Evolutionary conservation across 768 basidiomycete genomes (phyloP).

Genomic region (Rhizopogon roseolus): DNA sequence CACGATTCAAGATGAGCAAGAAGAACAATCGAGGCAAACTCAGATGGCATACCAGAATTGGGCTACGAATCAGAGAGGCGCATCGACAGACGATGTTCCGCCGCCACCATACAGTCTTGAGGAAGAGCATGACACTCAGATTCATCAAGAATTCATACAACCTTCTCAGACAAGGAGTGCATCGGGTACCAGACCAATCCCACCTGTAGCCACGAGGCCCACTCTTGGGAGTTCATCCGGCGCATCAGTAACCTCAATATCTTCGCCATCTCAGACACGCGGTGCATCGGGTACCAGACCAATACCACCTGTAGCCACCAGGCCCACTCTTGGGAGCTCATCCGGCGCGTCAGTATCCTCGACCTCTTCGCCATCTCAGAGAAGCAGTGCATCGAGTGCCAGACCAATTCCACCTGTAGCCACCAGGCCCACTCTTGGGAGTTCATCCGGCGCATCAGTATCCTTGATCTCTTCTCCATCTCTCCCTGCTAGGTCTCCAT

Average conservation of each 20-base stretch:
- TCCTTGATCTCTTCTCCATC: constrained; percentile 6
- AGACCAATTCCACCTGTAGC: constrained; percentile 6
- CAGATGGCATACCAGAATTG: constrained; percentile 40
- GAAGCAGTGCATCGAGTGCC: constrained; percentile 1
- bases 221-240: background rate
- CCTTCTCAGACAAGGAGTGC: constrained; percentile 2
- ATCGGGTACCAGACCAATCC: background rate
- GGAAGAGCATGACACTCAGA: constrained; percentile 23
- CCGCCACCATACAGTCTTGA: constrained; percentile 70
- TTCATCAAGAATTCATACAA: background rate
- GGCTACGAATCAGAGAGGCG: constrained; percentile 17
- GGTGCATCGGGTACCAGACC: background rate
- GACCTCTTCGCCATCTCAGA: constrained; percentile 7
- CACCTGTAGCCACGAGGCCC: constrained; percentile 10
- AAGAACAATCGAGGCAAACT: constrained; percentile 21
- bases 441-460: constrained; percentile 1
- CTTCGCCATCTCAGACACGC: constrained; percentile 7
- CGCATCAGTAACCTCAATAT: constrained; percentile 2
- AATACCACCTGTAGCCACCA: constrained; percentile 7
- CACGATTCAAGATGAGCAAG: constrained; percentile 10
- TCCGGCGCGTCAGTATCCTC: background rate
- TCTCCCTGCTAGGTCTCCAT: constrained; percentile 7
- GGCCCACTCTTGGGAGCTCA: constrained; percentile 1
- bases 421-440: constrained; percentile 3
- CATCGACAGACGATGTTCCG: constrained; percentile 46